phyloP scores from a whole-genome alignment of 1,284 basidiomycete species.

The Pseudozyma sp. region DNA sequence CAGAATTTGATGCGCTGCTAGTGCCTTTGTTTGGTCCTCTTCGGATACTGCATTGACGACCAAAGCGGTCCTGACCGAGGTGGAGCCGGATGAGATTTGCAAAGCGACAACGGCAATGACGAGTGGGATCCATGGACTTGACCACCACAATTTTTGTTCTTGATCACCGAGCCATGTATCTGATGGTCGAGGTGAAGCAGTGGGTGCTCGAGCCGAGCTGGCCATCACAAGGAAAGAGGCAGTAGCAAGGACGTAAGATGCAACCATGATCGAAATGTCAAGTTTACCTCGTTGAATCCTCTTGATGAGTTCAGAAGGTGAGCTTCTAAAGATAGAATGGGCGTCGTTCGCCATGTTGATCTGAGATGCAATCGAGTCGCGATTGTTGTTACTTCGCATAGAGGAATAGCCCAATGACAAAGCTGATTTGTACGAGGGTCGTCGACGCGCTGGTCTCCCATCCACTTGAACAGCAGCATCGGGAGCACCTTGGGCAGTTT shows the following conservation, averaged over 20 bases:
- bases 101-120: conserved; percentile 48
- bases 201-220: conserved; percentile 34
- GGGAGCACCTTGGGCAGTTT: neutral
- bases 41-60: conserved; percentile 57
- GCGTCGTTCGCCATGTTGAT: conserved; percentile 37
- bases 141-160: conserved; percentile 23
- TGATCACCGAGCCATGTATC: neutral
- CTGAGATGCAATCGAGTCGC: conserved; percentile 24
- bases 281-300: conserved; percentile 55
- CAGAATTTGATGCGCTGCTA: conserved; percentile 60
- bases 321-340: conserved; percentile 42
- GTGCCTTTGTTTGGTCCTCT: conserved; percentile 53
- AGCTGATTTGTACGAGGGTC: conserved; percentile 43
- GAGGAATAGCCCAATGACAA: conserved; percentile 32
- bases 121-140: conserved; percentile 49
- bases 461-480: conserved; percentile 10
- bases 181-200: conserved; percentile 5
- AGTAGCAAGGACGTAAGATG: conserved; percentile 27
- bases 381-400: conserved; percentile 23
- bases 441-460: conserved; percentile 19
- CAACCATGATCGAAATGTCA: conserved; percentile 54
- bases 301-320: conserved; percentile 50
- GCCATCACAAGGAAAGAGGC: conserved; percentile 46
- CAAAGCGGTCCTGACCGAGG: conserved; percentile 55
- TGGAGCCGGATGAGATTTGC: conserved; percentile 54